Evolutionary conservation across 129 eudicot genomes (phyloP).

Genomic region (Helianthus tuberosus): DNA sequence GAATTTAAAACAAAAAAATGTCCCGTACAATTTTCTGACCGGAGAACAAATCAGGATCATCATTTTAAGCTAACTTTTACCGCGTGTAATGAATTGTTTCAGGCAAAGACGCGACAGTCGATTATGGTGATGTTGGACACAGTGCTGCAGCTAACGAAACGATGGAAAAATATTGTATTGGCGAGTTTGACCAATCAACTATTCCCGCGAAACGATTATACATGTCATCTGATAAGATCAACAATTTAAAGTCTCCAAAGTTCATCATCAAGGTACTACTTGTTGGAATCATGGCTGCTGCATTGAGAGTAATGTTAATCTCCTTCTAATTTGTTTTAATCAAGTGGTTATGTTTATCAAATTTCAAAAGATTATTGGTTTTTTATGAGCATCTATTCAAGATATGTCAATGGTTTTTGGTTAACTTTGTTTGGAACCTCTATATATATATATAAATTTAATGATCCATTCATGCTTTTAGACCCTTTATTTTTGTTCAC

Average conservation of each 20-base stretch:
- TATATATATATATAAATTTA: neutral
- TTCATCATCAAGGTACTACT: constrained; percentile 7
- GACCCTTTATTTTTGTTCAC: neutral
- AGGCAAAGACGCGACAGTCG: constrained; percentile 16
- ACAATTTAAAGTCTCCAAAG: constrained; percentile 17
- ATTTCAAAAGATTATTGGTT: neutral
- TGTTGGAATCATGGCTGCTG: constrained; percentile 17
- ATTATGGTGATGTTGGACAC: constrained; percentile 9
- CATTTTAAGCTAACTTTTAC: neutral
- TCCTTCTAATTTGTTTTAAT: neutral
- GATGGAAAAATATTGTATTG: neutral
- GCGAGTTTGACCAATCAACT: constrained; percentile 1
- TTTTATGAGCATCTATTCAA: neutral
- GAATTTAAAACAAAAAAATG: no score
- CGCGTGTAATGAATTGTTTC: neutral
- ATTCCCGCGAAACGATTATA: neutral
- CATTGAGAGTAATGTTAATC: neutral
- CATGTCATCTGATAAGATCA: constrained; percentile 7
- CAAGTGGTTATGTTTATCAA: neutral
- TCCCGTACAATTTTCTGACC: neutral
- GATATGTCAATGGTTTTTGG: neutral
- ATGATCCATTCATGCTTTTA: neutral
- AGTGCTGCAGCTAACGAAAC: neutral
- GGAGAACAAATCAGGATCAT: neutral
- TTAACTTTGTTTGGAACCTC: neutral